phyloP scores from a whole-genome alignment of 2,329 filamentous ascomycete genomes.

The Lecanoromycetidae sp. region DNA sequence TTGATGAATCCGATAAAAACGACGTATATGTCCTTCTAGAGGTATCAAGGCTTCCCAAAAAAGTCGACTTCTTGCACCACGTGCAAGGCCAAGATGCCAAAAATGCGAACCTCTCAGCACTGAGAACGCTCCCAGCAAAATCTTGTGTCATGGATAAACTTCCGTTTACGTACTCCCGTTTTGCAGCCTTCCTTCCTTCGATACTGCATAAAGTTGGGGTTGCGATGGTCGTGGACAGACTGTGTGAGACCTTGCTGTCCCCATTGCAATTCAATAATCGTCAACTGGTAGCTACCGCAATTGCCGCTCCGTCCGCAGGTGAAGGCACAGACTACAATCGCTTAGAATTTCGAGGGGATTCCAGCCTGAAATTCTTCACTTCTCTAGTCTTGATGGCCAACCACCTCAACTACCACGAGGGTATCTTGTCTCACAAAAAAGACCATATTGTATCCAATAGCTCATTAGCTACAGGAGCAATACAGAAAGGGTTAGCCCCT shows the following conservation, averaged over 20 bases:
- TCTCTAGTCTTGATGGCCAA: constrained; percentile 51
- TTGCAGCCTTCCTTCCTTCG: constrained; percentile 56
- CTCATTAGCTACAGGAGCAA: constrained; percentile 53
- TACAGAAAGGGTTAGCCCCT: constrained; percentile 52
- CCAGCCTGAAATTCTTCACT: constrained; percentile 62
- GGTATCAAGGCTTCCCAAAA: constrained; percentile 24
- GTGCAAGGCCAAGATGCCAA: constrained; percentile 6
- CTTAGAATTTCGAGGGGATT: constrained; percentile 79
- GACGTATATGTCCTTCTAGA: background rate
- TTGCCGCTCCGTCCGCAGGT: constrained; percentile 51
- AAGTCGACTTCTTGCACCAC: constrained; percentile 26
- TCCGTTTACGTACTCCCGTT: constrained; percentile 34
- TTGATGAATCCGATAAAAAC: background rate
- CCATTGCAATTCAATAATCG: constrained; percentile 43
- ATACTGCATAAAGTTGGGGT: constrained; percentile 60
- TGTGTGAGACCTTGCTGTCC: constrained; percentile 45
- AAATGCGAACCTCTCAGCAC: constrained; percentile 1
- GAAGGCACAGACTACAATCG: constrained; percentile 63
- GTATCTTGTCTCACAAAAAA: constrained; percentile 57
- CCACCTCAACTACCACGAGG: constrained; percentile 60
- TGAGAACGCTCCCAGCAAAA: constrained; percentile 15
- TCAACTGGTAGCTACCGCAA: constrained; percentile 52
- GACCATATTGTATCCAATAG: constrained; percentile 62
- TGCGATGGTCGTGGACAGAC: constrained; percentile 47
- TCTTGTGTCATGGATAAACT: constrained; percentile 30